phyloP scores from a whole-genome alignment of 176 grass and related monocot genomes.

The Hyparrhenia diplandra region DNA sequence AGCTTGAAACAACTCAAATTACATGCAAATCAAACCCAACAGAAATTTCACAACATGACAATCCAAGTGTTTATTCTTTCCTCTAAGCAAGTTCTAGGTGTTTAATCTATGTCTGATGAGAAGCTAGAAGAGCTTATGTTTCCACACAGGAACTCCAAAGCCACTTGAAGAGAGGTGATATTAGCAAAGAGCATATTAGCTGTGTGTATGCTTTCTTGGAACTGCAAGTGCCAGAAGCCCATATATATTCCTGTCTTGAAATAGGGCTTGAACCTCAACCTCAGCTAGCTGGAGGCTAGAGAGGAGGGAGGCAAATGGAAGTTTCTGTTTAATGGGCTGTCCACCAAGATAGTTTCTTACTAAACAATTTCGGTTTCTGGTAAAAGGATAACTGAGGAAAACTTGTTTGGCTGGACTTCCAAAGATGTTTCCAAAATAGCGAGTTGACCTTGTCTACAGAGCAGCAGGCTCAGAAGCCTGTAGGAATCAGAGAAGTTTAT shows the following conservation, averaged over 20 bases:
- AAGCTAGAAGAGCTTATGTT: no score
- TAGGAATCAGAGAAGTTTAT: background rate
- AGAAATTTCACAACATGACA: no score
- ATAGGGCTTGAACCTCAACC: background rate
- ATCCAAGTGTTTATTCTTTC: no score
- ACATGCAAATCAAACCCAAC: no score
- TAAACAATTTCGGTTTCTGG: background rate
- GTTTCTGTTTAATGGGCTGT: background rate
- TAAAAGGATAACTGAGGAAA: background rate
- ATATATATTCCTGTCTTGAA: background rate
- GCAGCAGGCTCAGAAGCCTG: background rate
- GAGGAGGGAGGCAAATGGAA: background rate
- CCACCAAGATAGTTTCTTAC: no score
- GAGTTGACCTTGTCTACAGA: background rate
- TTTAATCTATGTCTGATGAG: no score
- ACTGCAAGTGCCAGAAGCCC: background rate
- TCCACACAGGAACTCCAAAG: no score
- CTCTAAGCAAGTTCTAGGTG: no score
- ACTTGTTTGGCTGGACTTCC: background rate
- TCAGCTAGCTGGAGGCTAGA: background rate
- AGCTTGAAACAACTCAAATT: no score
- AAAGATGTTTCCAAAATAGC: background rate
- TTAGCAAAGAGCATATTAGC: background rate
- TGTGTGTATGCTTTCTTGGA: background rate
- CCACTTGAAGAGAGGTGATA: background rate